Evolutionary conservation across 2,329 filamentous ascomycete genomes (phyloP), one percentile per base, ranked within the genome.

Genomic region (Hypoxylon sp.): DNA sequence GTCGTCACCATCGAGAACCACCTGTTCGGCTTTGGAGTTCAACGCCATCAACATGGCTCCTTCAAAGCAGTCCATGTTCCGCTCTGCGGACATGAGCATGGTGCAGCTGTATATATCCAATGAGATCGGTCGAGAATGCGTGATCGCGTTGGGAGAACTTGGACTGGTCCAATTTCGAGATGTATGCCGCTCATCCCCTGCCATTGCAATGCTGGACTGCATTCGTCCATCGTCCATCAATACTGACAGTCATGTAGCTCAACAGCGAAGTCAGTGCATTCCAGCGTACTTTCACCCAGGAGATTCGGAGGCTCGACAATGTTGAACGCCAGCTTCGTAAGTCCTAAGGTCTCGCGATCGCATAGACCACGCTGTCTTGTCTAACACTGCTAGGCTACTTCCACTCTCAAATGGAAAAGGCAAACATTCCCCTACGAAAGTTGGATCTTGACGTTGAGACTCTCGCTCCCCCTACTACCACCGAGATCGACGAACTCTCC

Each of bases 61-160:
- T 73, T 82, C 84, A 79, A 83, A 93, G 83, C 94, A 98, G 84
- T 97, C 94, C 81, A 92, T 97, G 85, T 98, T 99, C 90, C 95
- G 96, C 88, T 99, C 96, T 79, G 93, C 94, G 92, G 93, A 97
- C 82, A 99, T 99, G 96, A 97, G 94, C 87, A 91, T 99, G 91
- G 97, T 97, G 77, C 96, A 99, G 90, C 91, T 99, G 77, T 99
- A 98, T 83, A 96, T 99, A 76, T 93, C 96, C 77, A 98, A 97
- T 79, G 96, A 99, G 86, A 98, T 99, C 74, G 95, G 96, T 74
- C 90, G 96, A 78, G 96, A 99, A 84, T 95, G 97, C 75, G 94
- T 98, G 70, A 97, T 94, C 78, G 95, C 95, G 61, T 85, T 99
- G 71, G 96, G 96, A 78, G 96, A 99, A 87, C 88, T 99, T 76